Conservation (phyloP, 352 stramenopile species). For the Saprolegnia diclina region DNA sequence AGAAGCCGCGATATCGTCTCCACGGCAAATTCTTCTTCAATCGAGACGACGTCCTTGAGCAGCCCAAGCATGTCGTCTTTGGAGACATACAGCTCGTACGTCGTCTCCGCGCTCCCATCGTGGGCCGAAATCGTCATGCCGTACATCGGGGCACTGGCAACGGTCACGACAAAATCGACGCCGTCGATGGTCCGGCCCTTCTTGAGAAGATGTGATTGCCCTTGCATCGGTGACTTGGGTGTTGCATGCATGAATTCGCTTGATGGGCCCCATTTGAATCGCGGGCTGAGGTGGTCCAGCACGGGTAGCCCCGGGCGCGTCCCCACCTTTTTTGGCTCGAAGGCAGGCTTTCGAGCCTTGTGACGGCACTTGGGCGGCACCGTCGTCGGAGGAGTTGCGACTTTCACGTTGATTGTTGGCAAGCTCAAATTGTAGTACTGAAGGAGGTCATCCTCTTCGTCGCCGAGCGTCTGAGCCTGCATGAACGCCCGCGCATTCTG, state of each 20-base stretch:
- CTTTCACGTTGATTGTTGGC: conserved; percentile 1
- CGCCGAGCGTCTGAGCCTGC: not conserved
- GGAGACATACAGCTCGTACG: conserved; percentile 14
- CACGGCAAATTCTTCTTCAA: conserved; percentile 21
- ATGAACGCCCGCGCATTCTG: not conserved
- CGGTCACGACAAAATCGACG: conserved; percentile 15
- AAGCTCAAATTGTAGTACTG: conserved; percentile 25
- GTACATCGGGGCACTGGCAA: not conserved
- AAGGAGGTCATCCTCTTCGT: conserved; percentile 16
- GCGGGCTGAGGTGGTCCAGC: conserved; percentile 13
- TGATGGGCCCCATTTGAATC: conserved; percentile 23
- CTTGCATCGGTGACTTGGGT: not conserved
- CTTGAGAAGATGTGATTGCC: conserved; percentile 4
- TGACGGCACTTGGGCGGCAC: not conserved
- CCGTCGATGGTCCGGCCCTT: conserved; percentile 17
- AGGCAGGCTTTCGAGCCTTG: not conserved
- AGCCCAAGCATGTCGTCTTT: conserved; percentile 22
- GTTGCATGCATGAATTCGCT: not conserved
- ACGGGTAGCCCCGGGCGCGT: conserved; percentile 7
- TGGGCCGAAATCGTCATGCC: conserved; percentile 5
- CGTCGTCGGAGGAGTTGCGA: not conserved
- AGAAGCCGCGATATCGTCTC: conserved; percentile 17
- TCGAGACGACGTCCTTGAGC: conserved; percentile 4
- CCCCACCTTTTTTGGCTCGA: conserved; percentile 12
- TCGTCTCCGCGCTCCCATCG: not conserved